Conservation (phyloP, 352 stramenopile species). For the Phytophthora cryptogea region DNA sequence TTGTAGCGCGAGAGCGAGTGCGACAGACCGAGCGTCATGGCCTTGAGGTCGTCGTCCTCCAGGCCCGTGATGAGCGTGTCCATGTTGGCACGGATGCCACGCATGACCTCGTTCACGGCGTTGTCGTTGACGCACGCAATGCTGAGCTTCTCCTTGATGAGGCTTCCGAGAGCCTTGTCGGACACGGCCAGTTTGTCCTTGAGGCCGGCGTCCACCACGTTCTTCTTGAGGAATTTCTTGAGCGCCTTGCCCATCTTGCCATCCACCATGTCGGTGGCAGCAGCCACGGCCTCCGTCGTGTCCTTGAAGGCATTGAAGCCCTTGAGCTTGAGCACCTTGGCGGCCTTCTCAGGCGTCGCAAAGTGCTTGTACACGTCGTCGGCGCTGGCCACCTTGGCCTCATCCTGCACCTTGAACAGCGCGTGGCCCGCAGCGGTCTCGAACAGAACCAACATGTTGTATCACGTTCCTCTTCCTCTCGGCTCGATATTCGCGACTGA, state of each 20-base stretch:
- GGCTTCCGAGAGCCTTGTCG: slow-evolving; percentile 95
- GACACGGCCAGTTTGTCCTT: slow-evolving; percentile 97
- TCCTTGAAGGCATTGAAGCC: slow-evolving; percentile 99
- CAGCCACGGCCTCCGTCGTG: slow-evolving; percentile 97
- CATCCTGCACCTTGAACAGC: slow-evolving; percentile 99
- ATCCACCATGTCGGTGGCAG: slow-evolving; percentile 97
- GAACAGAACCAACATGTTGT: slow-evolving; percentile 98
- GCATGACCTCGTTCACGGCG: slow-evolving; percentile 96
- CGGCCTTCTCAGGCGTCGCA: slow-evolving; percentile 88
- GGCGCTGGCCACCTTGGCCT: slow-evolving; percentile 90
- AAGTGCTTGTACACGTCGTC: slow-evolving; percentile 95
- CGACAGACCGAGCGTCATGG: slow-evolving; percentile 99
- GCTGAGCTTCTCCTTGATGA: slow-evolving; percentile 99
- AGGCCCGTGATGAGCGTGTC: slow-evolving; percentile 93
- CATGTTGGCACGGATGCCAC: slow-evolving; percentile 97
- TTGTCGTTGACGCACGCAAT: slow-evolving; percentile 93
- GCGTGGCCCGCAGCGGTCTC: slow-evolving; percentile 99
- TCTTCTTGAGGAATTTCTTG: slow-evolving; percentile 99
- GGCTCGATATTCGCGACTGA: slow-evolving; percentile 43
- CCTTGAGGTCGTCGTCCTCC: slow-evolving; percentile 90
- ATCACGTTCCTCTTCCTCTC: slow-evolving; percentile 14
- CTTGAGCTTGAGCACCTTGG: slow-evolving; percentile 94
- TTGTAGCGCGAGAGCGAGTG: slow-evolving; percentile 99
- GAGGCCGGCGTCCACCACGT: slow-evolving; percentile 93
- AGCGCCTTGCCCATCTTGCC: slow-evolving; percentile 97